These are phyloP conservation scores for Erodium maritimum DNA, from an alignment of 345 rosid species.

Conservation along the genomic window DNA sequence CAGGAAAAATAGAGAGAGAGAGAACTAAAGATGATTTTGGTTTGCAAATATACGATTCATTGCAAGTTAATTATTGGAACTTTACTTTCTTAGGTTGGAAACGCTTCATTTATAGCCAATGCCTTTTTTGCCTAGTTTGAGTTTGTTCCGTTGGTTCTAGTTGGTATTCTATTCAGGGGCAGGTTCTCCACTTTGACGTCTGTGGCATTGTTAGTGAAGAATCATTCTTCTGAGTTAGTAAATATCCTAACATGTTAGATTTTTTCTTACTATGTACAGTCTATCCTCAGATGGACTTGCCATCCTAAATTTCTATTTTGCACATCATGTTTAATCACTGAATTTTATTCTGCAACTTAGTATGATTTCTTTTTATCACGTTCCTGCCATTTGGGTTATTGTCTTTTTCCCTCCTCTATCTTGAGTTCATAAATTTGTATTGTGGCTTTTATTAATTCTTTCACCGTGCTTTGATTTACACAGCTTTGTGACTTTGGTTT, in stretches of 20 bases:
- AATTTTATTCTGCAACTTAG: not conserved
- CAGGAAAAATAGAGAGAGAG: too few relatives aligned
- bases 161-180: not conserved
- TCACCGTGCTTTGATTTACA: constrained; percentile 9
- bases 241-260: not conserved
- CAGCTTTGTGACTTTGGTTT: constrained; percentile 99
- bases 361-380: constrained; percentile 2
- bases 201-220: not conserved
- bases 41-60: too few relatives aligned
- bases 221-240: not conserved
- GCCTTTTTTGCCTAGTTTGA: too few relatives aligned
- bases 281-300: not conserved
- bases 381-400: constrained; percentile 1
- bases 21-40: too few relatives aligned
- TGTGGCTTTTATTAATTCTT: constrained; percentile 1
- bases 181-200: not conserved
- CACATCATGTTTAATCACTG: constrained; percentile 2
- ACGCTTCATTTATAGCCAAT: too few relatives aligned
- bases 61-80: too few relatives aligned
- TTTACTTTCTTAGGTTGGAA: too few relatives aligned
- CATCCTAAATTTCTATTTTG: not conserved
- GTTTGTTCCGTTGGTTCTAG: not conserved
- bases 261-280: not conserved
- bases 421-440: not conserved
- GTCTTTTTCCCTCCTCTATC: not conserved